These are phyloP conservation scores for Steccherinum ochraceum DNA, from an alignment of 768 basidiomycete species.

Conservation along the genomic window DNA sequence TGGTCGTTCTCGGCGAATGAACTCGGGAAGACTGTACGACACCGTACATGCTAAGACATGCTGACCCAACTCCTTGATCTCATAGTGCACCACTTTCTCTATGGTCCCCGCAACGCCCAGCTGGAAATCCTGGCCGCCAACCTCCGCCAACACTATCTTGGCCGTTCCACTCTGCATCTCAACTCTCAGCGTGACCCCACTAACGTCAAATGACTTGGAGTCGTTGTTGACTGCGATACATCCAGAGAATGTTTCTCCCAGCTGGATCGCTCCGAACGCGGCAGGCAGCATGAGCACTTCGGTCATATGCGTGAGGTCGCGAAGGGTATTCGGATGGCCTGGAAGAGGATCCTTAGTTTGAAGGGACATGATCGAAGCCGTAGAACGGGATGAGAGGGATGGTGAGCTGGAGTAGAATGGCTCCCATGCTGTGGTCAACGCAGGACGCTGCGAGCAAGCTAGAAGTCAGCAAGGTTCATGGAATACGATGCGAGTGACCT, in stretches of 20 bases:
- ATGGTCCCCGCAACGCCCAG: constrained; percentile 54
- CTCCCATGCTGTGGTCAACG: constrained; percentile 72
- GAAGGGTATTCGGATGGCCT: constrained; percentile 76
- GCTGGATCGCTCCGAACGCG: constrained; percentile 80
- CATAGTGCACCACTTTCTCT: constrained; percentile 69
- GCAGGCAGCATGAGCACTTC: constrained; percentile 77
- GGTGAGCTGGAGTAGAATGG: constrained; percentile 84
- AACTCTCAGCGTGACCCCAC: constrained; percentile 58
- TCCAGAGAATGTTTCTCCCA: constrained; percentile 85
- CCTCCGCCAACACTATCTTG: constrained; percentile 58
- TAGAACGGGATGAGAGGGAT: constrained; percentile 76
- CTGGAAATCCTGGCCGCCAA: constrained; percentile 45
- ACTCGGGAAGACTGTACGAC: constrained; percentile 60
- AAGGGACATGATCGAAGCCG: constrained; percentile 69
- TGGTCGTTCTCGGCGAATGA: neutral
- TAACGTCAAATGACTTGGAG: constrained; percentile 46
- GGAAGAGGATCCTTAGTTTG: constrained; percentile 66
- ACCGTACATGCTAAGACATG: constrained; percentile 87
- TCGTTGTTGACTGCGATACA: constrained; percentile 83
- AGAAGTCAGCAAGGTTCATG: no score
- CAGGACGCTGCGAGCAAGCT: constrained; percentile 57
- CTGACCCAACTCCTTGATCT: constrained; percentile 91
- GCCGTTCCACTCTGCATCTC: constrained; percentile 82
- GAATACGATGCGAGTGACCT: no score
- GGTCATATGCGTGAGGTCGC: constrained; percentile 73